Percentiles rank a stretch among this genome's conserved stretches.
Evolutionary conservation across 345 rosid genomes (phyloP).

Genomic region (Carallia pectinifolia): DNA sequence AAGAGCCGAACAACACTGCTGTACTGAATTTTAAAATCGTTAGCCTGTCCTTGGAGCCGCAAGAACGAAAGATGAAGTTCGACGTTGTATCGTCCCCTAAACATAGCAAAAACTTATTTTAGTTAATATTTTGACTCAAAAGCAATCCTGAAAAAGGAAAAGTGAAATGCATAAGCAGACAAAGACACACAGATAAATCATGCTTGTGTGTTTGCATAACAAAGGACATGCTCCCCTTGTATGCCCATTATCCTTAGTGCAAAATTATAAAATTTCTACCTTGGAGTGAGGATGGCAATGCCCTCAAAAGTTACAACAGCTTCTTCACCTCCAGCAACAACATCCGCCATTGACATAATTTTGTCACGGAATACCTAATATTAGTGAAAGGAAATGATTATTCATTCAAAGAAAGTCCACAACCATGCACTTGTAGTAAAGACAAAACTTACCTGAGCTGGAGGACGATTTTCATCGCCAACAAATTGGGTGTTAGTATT

Average conservation of each 20-base stretch:
- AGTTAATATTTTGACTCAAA: neutral
- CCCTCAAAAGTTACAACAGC: conserved; percentile 92
- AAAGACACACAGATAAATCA: neutral
- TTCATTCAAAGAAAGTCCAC: neutral
- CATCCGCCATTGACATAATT: conserved; percentile 77
- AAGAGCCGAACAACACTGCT: conserved; percentile 95
- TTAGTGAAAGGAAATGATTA: conserved; percentile 3
- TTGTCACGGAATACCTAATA: conserved; percentile 69
- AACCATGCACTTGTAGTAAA: neutral
- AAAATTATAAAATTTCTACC: conserved; percentile 40
- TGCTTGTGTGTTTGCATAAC: neutral
- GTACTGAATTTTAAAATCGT: conserved; percentile 95
- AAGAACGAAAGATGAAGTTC: conserved; percentile 92
- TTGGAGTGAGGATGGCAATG: conserved; percentile 90
- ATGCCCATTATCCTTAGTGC: neutral
- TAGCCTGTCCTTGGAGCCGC: conserved; percentile 91
- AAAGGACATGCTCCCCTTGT: too few species aligned
- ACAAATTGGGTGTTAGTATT: conserved; percentile 80
- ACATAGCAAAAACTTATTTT: conserved; percentile 9
- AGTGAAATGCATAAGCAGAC: neutral
- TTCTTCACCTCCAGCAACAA: conserved; percentile 78
- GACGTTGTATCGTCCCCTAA: conserved; percentile 93
- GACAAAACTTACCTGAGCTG: conserved; percentile 67
- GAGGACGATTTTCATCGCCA: conserved; percentile 84
- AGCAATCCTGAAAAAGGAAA: neutral